phyloP scores from a whole-genome alignment of 2,329 filamentous ascomycete species.

The Xylariales sp. region DNA sequence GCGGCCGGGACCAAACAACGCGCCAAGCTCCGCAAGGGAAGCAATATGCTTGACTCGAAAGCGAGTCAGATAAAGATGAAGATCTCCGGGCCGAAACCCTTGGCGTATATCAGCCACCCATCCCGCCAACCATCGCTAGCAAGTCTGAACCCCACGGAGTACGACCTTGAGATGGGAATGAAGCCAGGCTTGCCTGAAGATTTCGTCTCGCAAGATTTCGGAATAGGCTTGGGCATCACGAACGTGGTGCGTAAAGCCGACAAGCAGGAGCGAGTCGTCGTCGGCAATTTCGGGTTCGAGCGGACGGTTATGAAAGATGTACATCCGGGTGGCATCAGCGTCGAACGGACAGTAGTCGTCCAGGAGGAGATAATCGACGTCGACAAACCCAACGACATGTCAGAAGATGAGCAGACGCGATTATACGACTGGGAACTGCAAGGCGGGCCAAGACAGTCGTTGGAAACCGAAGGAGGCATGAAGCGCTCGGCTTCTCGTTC shows the following conservation, averaged over 20 bases:
- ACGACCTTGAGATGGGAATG: constrained; percentile 2
- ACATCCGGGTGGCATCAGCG: constrained; percentile 7
- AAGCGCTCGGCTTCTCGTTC: too few species aligned
- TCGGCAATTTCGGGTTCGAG: constrained; percentile 1
- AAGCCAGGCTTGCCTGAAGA: neutral
- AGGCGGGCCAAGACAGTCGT: neutral
- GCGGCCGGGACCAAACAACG: neutral
- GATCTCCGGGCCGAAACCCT: neutral
- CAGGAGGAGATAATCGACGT: constrained; percentile 4
- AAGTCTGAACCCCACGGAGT: too few species aligned
- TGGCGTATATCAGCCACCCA: constrained; percentile 1
- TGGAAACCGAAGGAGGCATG: too few species aligned
- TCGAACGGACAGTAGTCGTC: constrained; percentile 10
- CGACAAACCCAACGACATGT: too few species aligned
- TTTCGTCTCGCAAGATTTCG: neutral
- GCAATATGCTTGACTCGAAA: neutral
- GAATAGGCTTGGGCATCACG: neutral
- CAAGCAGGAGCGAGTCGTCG: constrained; percentile 5
- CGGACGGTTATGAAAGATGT: neutral
- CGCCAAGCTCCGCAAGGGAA: neutral
- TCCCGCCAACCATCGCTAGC: too few species aligned
- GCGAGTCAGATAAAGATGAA: too few species aligned
- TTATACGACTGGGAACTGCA: neutral
- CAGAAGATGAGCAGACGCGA: too few species aligned
- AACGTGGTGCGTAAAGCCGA: neutral